A percentile compares a stretch with the other conserved stretches of the same genome.
Evolutionary conservation across 2,329 filamentous ascomycete genomes (phyloP).

Genomic region (Xylariales sp.): DNA sequence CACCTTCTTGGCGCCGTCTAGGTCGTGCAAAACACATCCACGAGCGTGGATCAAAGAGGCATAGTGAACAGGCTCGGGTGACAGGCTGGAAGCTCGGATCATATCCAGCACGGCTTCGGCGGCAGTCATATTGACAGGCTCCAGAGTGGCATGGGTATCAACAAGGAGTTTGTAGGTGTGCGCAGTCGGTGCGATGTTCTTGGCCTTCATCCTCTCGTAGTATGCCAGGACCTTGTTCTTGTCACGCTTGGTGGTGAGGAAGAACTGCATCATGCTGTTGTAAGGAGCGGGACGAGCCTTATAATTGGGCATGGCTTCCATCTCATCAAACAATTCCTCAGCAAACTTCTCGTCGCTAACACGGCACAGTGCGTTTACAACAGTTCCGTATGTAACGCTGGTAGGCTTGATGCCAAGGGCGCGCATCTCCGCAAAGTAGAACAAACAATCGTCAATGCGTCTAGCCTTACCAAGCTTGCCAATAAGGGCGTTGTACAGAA

Average conservation of each 20-base stretch:
- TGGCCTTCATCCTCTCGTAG: slow-evolving; percentile 88
- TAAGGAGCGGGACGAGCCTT: slow-evolving; percentile 96
- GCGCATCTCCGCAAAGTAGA: slow-evolving; percentile 98
- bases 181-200: slow-evolving; percentile 83
- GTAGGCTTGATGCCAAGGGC: slow-evolving; percentile 88
- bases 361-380: slow-evolving; percentile 95
- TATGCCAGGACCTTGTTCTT: slow-evolving; percentile 90
- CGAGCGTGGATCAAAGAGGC: slow-evolving; percentile 93
- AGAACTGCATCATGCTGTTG: slow-evolving; percentile 99
- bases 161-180: slow-evolving; percentile 98
- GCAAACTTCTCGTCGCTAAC: slow-evolving; percentile 98
- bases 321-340: slow-evolving; percentile 96
- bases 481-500: slow-evolving; percentile 96
- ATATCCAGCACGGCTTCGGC: slow-evolving; percentile 78
- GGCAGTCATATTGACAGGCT: slow-evolving; percentile 82
- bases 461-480: slow-evolving; percentile 97
- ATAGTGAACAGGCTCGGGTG: slow-evolving; percentile 90
- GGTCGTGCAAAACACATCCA: slow-evolving; percentile 89
- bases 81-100: slow-evolving; percentile 70
- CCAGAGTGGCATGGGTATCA: slow-evolving; percentile 89
- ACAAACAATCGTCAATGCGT: slow-evolving; percentile 95
- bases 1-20: slow-evolving; percentile 73
- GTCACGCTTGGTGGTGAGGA: slow-evolving; percentile 95
- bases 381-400: slow-evolving; percentile 95
- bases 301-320: slow-evolving; percentile 99